phyloP scores from a whole-genome alignment of 2,329 filamentous ascomycete genomes.

The Pyrenochaeta sp. region DNA sequence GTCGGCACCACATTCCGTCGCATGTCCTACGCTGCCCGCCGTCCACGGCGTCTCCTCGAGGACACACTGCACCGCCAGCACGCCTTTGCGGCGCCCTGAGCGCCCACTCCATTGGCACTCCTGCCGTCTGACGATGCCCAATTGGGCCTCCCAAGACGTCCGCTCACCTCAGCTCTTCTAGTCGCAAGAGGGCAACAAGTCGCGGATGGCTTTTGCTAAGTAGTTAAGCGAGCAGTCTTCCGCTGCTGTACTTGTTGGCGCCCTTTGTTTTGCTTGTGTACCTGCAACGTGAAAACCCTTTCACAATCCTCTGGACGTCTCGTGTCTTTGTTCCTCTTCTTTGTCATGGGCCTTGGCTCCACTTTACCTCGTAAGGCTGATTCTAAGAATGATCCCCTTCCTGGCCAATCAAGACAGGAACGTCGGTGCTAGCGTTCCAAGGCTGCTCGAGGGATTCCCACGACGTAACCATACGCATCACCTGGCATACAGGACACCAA shows the following conservation, averaged over 20 bases:
- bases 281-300: not conserved
- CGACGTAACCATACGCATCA: too few relatives aligned
- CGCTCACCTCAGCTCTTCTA: constrained; percentile 16
- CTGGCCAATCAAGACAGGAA: too few relatives aligned
- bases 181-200: constrained; percentile 11
- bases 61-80: constrained; percentile 5
- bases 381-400: too few relatives aligned
- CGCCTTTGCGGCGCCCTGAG: not conserved
- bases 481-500: too few relatives aligned
- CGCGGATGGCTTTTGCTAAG: constrained; percentile 9
- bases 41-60: not conserved
- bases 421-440: too few relatives aligned
- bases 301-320: not conserved
- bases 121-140: constrained; percentile 9
- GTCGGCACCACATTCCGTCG: constrained; percentile 11
- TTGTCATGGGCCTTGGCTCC: not conserved
- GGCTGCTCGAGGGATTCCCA: too few relatives aligned
- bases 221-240: constrained; percentile 8
- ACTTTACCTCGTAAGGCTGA: constrained; percentile 3
- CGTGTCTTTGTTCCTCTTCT: constrained; percentile 5
- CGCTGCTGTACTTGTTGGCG: not conserved
- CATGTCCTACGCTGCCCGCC: not conserved
- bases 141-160: constrained; percentile 4
- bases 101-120: constrained; percentile 1
- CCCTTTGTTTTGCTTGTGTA: not conserved